Evolutionary conservation across 2,329 filamentous ascomycete genomes (phyloP).

Genomic region (Botryotinia globosa): DNA sequence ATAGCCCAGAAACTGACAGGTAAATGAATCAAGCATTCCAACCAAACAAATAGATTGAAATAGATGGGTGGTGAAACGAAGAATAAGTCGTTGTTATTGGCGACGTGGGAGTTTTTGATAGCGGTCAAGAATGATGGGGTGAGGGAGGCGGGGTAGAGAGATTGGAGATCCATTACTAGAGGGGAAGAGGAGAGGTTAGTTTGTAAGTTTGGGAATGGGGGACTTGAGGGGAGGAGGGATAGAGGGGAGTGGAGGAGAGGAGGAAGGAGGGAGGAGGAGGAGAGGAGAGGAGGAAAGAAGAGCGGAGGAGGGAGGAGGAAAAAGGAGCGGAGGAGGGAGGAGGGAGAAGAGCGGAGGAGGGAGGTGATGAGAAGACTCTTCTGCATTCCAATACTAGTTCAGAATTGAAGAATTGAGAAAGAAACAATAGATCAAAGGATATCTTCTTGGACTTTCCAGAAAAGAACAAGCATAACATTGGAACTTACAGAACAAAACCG

Average conservation of each 20-base stretch:
- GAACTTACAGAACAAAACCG: conserved; percentile 54
- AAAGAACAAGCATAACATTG: conserved; percentile 41
- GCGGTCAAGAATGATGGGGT: conserved; percentile 48
- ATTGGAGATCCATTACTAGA: conserved; percentile 57
- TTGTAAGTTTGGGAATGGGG: background rate
- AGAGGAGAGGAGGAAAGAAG: too few relatives aligned
- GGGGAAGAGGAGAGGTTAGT: conserved; percentile 21
- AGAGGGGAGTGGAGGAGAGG: background rate
- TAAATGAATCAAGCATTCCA: conserved; percentile 60
- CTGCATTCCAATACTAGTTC: background rate
- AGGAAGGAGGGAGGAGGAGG: too few relatives aligned
- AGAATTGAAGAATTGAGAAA: background rate
- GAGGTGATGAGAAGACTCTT: background rate
- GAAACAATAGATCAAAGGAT: background rate
- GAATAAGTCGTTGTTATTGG: conserved; percentile 61
- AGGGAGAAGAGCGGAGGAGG: background rate
- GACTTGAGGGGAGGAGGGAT: background rate
- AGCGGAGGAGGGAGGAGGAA: background rate
- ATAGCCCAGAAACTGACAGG: conserved; percentile 61
- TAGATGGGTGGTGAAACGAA: conserved; percentile 58
- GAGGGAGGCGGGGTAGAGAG: conserved; percentile 54
- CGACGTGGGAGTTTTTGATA: conserved; percentile 56
- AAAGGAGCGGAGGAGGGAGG: too few relatives aligned
- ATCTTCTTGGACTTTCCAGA: background rate
- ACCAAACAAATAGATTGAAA: conserved; percentile 55